Evolutionary conservation across 2,329 filamentous ascomycete species (phyloP).

Genomic region (Ascocoryne sarcoides): DNA sequence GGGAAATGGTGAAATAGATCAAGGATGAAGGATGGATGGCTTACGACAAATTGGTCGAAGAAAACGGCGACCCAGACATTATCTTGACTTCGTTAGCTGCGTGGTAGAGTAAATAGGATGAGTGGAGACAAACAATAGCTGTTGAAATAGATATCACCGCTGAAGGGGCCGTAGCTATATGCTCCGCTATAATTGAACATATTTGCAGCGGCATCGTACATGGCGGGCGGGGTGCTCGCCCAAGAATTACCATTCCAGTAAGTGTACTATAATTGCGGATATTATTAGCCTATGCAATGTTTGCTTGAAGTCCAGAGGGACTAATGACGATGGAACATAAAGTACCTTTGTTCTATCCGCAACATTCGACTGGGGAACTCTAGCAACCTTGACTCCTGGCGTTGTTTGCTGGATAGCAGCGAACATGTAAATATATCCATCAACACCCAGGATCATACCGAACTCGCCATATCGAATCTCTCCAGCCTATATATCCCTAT

Average conservation of each 20-base stretch:
- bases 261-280: not conserved
- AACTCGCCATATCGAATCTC: slow-evolving; percentile 1
- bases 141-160: slow-evolving; percentile 1
- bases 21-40: no score
- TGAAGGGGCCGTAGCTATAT: not conserved
- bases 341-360: not conserved
- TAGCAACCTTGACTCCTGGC: not conserved
- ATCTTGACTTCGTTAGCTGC: not conserved
- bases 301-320: no score
- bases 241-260: not conserved
- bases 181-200: not conserved
- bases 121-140: not conserved
- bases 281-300: not conserved
- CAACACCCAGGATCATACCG: not conserved
- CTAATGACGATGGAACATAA: no score
- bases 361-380: not conserved
- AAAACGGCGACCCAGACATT: not conserved
- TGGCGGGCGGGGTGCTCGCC: not conserved
- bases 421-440: slow-evolving; percentile 3
- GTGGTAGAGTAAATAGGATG: not conserved
- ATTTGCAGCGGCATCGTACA: not conserved
- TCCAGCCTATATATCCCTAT: not conserved
- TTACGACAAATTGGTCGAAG: slow-evolving; percentile 1
- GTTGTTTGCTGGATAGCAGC: not conserved
- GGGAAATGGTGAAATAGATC: no score